phyloP scores from a whole-genome alignment of 805 yeast species.

The Blastobotrys muscicola region DNA sequence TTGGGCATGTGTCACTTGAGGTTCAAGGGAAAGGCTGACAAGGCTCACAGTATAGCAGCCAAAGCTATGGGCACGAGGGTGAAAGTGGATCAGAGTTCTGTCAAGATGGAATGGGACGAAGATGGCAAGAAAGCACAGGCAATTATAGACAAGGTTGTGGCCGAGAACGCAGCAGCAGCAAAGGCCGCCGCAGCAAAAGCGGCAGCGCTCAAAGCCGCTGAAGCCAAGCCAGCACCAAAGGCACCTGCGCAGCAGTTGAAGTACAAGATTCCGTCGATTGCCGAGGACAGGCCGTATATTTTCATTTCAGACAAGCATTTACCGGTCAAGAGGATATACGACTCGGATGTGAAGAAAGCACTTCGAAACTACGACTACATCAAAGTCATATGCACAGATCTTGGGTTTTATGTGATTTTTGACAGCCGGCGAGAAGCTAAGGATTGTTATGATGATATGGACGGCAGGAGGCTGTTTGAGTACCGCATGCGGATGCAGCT shows the following conservation, averaged over 20 bases:
- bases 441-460: conserved; percentile 49
- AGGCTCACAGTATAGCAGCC: conserved; percentile 39
- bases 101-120: conserved; percentile 26
- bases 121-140: conserved; percentile 24
- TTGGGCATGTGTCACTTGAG: conserved; percentile 59
- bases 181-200: conserved; percentile 3
- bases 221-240: not conserved
- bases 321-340: conserved; percentile 31
- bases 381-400: conserved; percentile 47
- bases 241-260: not conserved
- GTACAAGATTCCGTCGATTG: too few relatives aligned
- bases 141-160: conserved; percentile 6
- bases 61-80: conserved; percentile 36
- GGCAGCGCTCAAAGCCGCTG: not conserved
- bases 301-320: conserved; percentile 18
- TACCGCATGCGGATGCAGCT: conserved; percentile 50
- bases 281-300: conserved; percentile 16
- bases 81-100: conserved; percentile 39
- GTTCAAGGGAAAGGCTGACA: conserved; percentile 43
- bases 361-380: conserved; percentile 57
- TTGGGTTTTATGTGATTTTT: conserved; percentile 68
- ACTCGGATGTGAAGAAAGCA: conserved; percentile 50
- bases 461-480: conserved; percentile 43
- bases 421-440: conserved; percentile 49
- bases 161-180: conserved; percentile 6